Evolutionary conservation across 2,329 filamentous ascomycete species (phyloP), one percentile per base, ranked within the genome.

Genomic region (Trichoderma harzianum): DNA sequence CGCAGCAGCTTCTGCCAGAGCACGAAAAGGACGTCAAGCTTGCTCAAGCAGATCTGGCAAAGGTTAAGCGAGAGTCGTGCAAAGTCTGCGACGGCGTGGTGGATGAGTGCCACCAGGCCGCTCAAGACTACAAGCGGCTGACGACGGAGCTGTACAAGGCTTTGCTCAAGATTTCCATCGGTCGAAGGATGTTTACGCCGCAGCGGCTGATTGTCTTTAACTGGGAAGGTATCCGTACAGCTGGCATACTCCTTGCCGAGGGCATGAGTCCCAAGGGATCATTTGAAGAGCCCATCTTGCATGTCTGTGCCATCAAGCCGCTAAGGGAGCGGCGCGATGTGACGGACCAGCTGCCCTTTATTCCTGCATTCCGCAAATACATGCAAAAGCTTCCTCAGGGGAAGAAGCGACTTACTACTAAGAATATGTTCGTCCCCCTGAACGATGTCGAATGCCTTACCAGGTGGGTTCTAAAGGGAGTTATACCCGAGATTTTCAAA

Each of bases 11-110:
- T 14, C 85, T 98, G 1, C 96, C 96, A 0, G 95, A 98, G 81
- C 95, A 98, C 77, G 95, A 99, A 82, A 97, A 97, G 81, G 92
- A 94, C 72, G 94, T 99, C 73, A 94, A 95, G 79, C 76, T 97
- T 3, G 97, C 95, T 0, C 95, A 99, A 80, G 95, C 93, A 5
- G 95, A 97, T 82, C 83, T 99, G 70, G 94, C 91, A 69, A 97
- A 95, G 82, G 89, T 98, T 78, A 97, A 95, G 81, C 88, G 95
- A 14, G 93, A 97, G 77, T 81, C 91, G 24, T 99, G 96, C 80
- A 84, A 89, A 28, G 90, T 92, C 32, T 99, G 96, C 79, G 93
- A 97, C 79, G 83, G 87, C 53, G 90, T 94, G 76, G 87, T 99
- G 76, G 92, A 95, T 74, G 84, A 86, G 69, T 97, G 93, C 76